phyloP scores from a whole-genome alignment of 2,329 filamentous ascomycete genomes.

The Chaetothyriales sp. region DNA sequence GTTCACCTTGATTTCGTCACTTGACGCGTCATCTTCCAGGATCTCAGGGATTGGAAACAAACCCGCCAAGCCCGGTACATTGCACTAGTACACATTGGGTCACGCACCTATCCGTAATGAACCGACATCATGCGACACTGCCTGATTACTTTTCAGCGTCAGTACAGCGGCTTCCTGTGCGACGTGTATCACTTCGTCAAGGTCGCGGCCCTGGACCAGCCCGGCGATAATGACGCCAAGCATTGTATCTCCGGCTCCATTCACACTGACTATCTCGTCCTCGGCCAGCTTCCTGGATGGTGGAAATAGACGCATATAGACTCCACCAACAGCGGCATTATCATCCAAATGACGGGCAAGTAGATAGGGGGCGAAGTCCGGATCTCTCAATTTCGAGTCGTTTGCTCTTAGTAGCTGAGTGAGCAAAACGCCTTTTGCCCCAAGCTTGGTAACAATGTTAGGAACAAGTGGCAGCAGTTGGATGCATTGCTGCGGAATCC shows the following conservation, averaged over 20 bases:
- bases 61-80: not conserved
- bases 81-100: not conserved
- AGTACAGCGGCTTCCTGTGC: constrained; percentile 69
- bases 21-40: not conserved
- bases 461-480: constrained; percentile 82
- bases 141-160: constrained; percentile 59
- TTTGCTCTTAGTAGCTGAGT: constrained; percentile 53
- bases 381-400: constrained; percentile 51
- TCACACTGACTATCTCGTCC: constrained; percentile 67
- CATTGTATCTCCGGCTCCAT: constrained; percentile 89
- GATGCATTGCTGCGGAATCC: constrained; percentile 67
- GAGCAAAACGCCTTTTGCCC: constrained; percentile 57
- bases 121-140: constrained; percentile 36
- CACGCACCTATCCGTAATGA: not conserved
- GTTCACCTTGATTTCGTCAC: not conserved
- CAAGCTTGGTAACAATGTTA: constrained; percentile 71
- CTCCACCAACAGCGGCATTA: constrained; percentile 51
- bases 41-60: not conserved
- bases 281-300: constrained; percentile 45
- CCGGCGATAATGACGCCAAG: constrained; percentile 72
- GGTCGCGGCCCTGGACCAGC: constrained; percentile 40
- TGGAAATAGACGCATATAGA: constrained; percentile 69
- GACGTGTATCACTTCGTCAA: constrained; percentile 54
- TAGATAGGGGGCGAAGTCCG: constrained; percentile 53
- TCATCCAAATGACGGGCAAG: constrained; percentile 46